Evolutionary conservation across 495 filamentous ascomycete genomes (phyloP).

Genomic region (Schizothecium vesticola): DNA sequence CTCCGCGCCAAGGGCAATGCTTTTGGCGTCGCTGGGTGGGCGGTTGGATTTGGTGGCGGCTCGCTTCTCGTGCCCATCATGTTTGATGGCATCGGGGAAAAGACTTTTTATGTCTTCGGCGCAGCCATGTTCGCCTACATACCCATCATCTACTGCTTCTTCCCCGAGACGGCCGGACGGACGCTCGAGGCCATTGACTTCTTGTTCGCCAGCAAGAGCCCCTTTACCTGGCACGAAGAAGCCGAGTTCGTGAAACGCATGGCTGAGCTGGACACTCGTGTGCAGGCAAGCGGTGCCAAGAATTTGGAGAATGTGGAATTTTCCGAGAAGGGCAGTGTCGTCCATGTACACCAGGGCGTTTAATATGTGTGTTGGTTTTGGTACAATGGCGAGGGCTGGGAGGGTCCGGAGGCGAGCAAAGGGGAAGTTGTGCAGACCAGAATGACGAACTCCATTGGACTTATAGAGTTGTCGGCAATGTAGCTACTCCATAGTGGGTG

Average conservation of each 20-base stretch:
- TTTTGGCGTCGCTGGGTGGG: neutral
- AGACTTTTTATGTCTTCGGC: conserved; percentile 1
- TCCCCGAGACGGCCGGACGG: neutral
- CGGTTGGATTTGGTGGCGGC: neutral
- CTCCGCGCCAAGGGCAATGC: conserved; percentile 8
- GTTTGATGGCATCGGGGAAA: conserved; percentile 5
- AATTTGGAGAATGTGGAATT: too few species aligned
- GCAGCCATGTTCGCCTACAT: neutral
- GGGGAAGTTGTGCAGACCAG: too few species aligned
- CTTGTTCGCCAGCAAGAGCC: neutral
- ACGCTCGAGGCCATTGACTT: conserved; percentile 6
- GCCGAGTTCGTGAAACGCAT: neutral
- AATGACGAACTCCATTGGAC: too few species aligned
- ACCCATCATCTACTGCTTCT: neutral
- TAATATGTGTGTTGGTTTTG: too few species aligned
- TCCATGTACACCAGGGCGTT: too few species aligned
- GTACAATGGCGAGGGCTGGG: too few species aligned
- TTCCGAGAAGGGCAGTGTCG: too few species aligned
- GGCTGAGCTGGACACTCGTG: too few species aligned
- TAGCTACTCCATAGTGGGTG: too few species aligned
- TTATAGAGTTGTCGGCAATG: too few species aligned
- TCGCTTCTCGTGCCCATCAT: neutral
- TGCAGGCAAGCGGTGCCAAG: too few species aligned
- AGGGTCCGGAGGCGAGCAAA: too few species aligned
- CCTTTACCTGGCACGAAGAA: neutral